These are phyloP conservation scores for Plasmodium vivax DNA, from an alignment of 169 alveolate genomes.

Conservation along the genomic window DNA sequence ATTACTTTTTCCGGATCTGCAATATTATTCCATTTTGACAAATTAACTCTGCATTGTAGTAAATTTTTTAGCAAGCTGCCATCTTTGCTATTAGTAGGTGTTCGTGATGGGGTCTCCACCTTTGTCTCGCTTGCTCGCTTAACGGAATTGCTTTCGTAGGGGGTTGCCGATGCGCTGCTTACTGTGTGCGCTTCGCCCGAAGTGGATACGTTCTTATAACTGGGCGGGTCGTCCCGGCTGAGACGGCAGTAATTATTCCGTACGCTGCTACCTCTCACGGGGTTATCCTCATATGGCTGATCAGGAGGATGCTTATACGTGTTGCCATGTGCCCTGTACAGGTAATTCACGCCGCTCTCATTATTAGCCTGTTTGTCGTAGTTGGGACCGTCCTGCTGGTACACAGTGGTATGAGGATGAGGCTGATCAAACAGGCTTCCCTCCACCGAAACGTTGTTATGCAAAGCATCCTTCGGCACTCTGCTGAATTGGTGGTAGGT, in stretches of 20 bases:
- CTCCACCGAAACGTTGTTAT: conserved; percentile 11
- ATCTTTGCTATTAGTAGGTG: conserved; percentile 6
- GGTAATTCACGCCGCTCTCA: not conserved
- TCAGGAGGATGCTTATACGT: not conserved
- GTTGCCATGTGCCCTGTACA: not conserved
- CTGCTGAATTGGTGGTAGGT: not conserved
- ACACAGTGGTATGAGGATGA: not conserved
- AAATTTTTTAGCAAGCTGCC: conserved; percentile 5
- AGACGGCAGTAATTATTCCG: not conserved
- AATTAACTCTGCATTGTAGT: conserved; percentile 30
- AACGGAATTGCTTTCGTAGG: not conserved
- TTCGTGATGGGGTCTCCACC: not conserved
- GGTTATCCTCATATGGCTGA: not conserved
- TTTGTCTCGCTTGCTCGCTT: not conserved
- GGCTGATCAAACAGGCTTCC: not conserved
- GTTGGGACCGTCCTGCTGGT: not conserved
- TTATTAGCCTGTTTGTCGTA: not conserved
- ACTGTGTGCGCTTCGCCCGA: not conserved
- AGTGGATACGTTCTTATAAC: not conserved
- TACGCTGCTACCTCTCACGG: not conserved
- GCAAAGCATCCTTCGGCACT: not conserved
- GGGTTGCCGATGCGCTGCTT: not conserved
- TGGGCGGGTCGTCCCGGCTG: not conserved
- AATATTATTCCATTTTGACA: conserved; percentile 46
- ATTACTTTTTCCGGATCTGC: conserved; percentile 72